Evolutionary conservation across 2,329 filamentous ascomycete genomes (phyloP).

Genomic region (Calcarisporium arbuscula): DNA sequence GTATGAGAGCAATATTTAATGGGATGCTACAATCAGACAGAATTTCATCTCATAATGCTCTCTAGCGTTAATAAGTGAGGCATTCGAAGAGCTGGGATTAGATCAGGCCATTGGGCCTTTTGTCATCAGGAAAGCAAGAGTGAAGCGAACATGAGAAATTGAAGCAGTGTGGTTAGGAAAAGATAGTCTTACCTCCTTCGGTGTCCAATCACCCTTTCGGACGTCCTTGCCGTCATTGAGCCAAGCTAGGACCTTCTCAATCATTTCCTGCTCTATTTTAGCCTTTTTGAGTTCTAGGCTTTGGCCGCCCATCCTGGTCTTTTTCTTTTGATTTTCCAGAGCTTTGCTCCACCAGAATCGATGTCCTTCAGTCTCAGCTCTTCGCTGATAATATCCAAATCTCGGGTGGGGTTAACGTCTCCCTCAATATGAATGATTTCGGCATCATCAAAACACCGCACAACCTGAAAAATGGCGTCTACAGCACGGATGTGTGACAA

Average conservation of each 20-base stretch:
- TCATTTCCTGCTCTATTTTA: slow-evolving; percentile 86
- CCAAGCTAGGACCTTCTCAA: slow-evolving; percentile 80
- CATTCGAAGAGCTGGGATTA: slow-evolving; percentile 99
- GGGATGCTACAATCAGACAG: slow-evolving; percentile 52
- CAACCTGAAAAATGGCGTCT: slow-evolving; percentile 96
- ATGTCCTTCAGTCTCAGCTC: slow-evolving; percentile 97
- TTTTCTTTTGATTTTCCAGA: slow-evolving; percentile 85
- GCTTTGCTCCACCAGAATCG: slow-evolving; percentile 97
- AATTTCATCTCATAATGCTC: slow-evolving; percentile 81
- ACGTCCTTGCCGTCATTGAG: slow-evolving; percentile 89
- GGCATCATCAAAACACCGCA: slow-evolving; percentile 95
- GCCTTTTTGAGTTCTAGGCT: slow-evolving; percentile 97
- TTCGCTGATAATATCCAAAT: slow-evolving; percentile 94
- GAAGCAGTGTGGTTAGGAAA: too few relatives aligned
- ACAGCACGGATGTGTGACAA: slow-evolving; percentile 97
- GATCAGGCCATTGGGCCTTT: slow-evolving; percentile 90
- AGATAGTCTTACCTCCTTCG: slow-evolving; percentile 78
- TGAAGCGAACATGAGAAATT: too few relatives aligned
- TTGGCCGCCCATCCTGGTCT: slow-evolving; percentile 89
- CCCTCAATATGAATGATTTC: slow-evolving; percentile 99
- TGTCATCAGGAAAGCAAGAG: slow-evolving; percentile 96
- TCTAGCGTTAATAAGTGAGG: slow-evolving; percentile 68
- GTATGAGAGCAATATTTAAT: slow-evolving; percentile 11
- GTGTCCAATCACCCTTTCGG: slow-evolving; percentile 79
- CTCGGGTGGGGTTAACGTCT: slow-evolving; percentile 90